Base-by-base conservation (phyloP, 176 grass and related monocot genomes). In the Avena eriantha region DNA sequence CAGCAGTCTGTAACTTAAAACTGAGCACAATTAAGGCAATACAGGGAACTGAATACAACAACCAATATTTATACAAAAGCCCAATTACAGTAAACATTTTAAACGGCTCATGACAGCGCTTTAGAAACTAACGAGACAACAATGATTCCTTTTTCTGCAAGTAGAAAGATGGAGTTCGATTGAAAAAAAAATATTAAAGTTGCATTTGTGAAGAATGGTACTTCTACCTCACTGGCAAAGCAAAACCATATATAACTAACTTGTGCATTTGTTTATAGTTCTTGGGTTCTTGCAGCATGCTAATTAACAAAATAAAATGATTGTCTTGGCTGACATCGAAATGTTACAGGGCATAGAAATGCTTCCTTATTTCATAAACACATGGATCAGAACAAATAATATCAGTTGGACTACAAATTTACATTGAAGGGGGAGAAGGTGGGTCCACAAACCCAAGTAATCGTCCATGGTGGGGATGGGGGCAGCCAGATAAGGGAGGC, bases 21-120 rank as follows among this genome's bases (percentile, higher is more conserved):
- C 60, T 64, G 60, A 64, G 26, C 60, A 63, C 59, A 63, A 63
- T 26, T 63, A 63, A 63, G 59, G 11, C 59, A 63, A 63, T 63
- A 65, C 24, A 65, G 23, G 11, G 61, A 56, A 65, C 61, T 65
- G 24, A 65, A 31, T 65, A 65, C 61, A 65, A 31, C 23, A 65
- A 65, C 5, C 60, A 58, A 58, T 58, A 22, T 58, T 58, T 58
- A 65, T 65, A 31, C 11, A 13, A 65, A 4, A 15, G 13, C 61
- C 24, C 12, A 65, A 64, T 31, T 24, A 31, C 24, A 65, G 61
- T 65, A 65, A 31, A 31, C 24, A 29, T 15, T 65, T 31, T 58
- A 8, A 60, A 60, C 57, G 3, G n/a, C 61, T 65, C 23, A 13
- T 65, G 24, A 1, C 61, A 65, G 23, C 61, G 4, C 8, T 65